phyloP scores from a whole-genome alignment of 1,284 basidiomycete species.

The Heterobasidion irregulare region DNA sequence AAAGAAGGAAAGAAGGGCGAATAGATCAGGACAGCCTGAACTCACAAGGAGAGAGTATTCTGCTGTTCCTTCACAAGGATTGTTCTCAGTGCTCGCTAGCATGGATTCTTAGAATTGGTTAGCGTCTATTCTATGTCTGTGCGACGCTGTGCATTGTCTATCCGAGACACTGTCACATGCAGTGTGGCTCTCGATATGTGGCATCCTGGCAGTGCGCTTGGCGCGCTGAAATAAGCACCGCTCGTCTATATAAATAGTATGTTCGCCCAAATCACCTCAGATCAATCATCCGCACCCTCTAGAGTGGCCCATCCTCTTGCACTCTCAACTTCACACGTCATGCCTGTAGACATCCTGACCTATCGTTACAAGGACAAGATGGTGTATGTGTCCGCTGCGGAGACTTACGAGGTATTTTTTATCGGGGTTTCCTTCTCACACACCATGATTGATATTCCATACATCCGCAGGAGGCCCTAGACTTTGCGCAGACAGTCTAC shows the following conservation, averaged over 20 bases:
- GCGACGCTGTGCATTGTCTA: not conserved
- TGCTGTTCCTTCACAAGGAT: not conserved
- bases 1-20: slow-evolving; percentile 21
- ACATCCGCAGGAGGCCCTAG: not conserved
- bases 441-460: not conserved
- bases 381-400: not conserved
- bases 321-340: too few relatives aligned
- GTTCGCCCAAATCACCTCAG: not conserved
- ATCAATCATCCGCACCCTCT: not conserved
- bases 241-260: not conserved
- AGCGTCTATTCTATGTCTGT: not conserved
- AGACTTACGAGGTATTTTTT: not conserved
- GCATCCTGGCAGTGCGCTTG: too few relatives aligned
- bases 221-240: not conserved
- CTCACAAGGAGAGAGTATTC: not conserved
- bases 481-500: not conserved
- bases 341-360: not conserved
- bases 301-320: not conserved
- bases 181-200: not conserved
- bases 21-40: not conserved
- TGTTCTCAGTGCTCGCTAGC: not conserved
- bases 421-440: not conserved
- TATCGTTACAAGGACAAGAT: not conserved
- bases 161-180: not conserved
- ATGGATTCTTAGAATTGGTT: not conserved